Conservation (phyloP, 257 asterid genomes). For the Jaltomata sinuosa region DNA sequence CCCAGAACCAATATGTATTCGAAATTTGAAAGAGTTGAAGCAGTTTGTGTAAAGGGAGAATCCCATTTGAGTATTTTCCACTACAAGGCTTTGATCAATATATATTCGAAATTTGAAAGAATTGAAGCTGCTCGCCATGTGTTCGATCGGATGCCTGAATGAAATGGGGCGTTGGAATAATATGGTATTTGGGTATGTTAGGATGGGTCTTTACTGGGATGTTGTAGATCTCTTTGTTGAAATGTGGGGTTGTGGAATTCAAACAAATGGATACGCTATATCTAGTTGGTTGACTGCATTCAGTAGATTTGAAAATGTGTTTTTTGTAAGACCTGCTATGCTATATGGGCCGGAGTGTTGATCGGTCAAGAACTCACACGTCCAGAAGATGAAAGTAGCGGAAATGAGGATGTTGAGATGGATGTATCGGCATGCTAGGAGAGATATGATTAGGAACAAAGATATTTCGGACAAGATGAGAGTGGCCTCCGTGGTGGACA, state of each 20-base stretch:
- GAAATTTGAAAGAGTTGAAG: constrained; percentile 46
- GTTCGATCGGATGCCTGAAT: constrained; percentile 55
- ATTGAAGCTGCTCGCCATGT: constrained; percentile 33
- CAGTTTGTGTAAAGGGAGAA: constrained; percentile 35
- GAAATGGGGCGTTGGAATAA: constrained; percentile 78
- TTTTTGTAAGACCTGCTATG: too few species aligned
- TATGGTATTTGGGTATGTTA: constrained; percentile 63
- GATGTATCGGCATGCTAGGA: too few species aligned
- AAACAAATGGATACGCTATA: constrained; percentile 39
- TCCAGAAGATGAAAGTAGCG: too few species aligned
- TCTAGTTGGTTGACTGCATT: constrained; percentile 62
- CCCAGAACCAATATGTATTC: constrained; percentile 43
- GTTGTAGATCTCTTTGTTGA: constrained; percentile 42
- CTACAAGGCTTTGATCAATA: constrained; percentile 45
- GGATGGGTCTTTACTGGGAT: constrained; percentile 28
- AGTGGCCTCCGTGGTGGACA: too few species aligned
- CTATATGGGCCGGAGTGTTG: too few species aligned
- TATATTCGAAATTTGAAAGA: constrained; percentile 48
- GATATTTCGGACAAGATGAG: too few species aligned
- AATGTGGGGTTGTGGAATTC: constrained; percentile 46
- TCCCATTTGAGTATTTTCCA: constrained; percentile 41
- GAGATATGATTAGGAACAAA: too few species aligned
- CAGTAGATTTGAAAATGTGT: constrained; percentile 45
- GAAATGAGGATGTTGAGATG: too few species aligned
- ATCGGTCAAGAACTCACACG: too few species aligned